phyloP scores from a whole-genome alignment of 768 basidiomycete species.

The Serendipita sp. region DNA sequence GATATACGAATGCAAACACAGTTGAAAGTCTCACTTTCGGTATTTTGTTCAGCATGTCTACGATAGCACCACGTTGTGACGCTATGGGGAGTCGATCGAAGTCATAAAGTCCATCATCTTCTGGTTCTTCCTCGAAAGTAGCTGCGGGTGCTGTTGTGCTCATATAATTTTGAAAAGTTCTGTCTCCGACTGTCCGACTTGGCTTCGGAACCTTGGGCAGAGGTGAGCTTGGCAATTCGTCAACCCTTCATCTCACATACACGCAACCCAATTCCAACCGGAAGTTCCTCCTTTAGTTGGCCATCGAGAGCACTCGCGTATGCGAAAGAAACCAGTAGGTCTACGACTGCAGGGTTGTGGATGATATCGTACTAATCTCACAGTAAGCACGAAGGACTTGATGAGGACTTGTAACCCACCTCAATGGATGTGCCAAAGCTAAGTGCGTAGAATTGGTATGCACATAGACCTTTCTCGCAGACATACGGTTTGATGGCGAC shows the following conservation, averaged over 20 bases:
- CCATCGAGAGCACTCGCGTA: slow-evolving; percentile 39
- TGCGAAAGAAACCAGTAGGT: slow-evolving; percentile 49
- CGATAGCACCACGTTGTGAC: slow-evolving; percentile 34
- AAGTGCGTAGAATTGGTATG: slow-evolving; percentile 51
- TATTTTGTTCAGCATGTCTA: slow-evolving; percentile 27
- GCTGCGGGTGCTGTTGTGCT: not conserved
- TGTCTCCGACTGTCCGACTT: not conserved
- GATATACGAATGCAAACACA: not conserved
- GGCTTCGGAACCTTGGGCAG: not conserved
- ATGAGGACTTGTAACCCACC: slow-evolving; percentile 20
- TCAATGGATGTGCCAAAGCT: slow-evolving; percentile 54
- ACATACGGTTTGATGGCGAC: slow-evolving; percentile 61
- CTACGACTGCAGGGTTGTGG: slow-evolving; percentile 45
- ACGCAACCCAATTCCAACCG: slow-evolving; percentile 41
- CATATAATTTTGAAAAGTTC: not conserved
- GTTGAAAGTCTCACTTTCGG: slow-evolving; percentile 28
- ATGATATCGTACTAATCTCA: slow-evolving; percentile 46
- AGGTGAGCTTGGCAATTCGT: not conserved
- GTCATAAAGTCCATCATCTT: slow-evolving; percentile 28
- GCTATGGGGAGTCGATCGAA: slow-evolving; percentile 30
- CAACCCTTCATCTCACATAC: slow-evolving; percentile 20
- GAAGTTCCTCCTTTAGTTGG: slow-evolving; percentile 39
- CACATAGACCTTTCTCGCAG: slow-evolving; percentile 46
- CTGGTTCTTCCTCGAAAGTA: not conserved
- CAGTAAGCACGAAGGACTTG: not conserved